phyloP scores from a whole-genome alignment of 495 filamentous ascomycete species.

The Annulohypoxylon bovei region DNA sequence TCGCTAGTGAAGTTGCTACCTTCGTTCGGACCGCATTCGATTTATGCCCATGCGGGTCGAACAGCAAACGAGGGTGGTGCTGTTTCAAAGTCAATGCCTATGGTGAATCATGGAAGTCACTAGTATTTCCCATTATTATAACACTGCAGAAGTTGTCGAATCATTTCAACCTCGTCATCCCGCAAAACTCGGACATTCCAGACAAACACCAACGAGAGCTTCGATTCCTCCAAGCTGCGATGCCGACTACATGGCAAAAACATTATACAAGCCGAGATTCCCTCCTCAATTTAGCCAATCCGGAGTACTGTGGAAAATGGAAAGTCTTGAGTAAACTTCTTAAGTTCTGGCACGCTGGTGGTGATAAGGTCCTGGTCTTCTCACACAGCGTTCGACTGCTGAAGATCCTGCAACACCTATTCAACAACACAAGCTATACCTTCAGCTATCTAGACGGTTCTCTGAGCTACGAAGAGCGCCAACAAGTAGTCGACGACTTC shows the following conservation, averaged over 20 bases:
- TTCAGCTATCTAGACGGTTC: slow-evolving; percentile 90
- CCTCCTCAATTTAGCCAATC: slow-evolving; percentile 83
- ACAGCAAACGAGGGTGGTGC: slow-evolving; percentile 83
- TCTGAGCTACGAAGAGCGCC: slow-evolving; percentile 88
- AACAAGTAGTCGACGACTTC: slow-evolving; percentile 84
- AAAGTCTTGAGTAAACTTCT: slow-evolving; percentile 88
- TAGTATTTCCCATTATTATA: slow-evolving; percentile 87
- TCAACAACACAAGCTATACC: slow-evolving; percentile 89
- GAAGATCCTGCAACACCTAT: slow-evolving; percentile 85
- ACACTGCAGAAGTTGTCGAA: slow-evolving; percentile 89
- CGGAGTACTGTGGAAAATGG: slow-evolving; percentile 98
- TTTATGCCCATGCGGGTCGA: slow-evolving; percentile 73
- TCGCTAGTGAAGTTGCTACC: slow-evolving; percentile 75
- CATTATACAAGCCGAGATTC: slow-evolving; percentile 80
- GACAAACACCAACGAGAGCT: slow-evolving; percentile 88
- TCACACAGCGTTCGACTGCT: slow-evolving; percentile 87
- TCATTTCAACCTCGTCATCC: slow-evolving; percentile 90
- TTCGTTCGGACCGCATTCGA: slow-evolving; percentile 74
- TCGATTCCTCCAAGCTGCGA: slow-evolving; percentile 75
- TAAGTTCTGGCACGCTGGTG: slow-evolving; percentile 86
- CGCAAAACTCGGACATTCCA: slow-evolving; percentile 67
- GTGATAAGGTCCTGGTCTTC: slow-evolving; percentile 94
- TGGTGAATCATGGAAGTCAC: slow-evolving; percentile 74
- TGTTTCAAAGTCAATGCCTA: slow-evolving; percentile 69
- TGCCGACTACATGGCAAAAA: slow-evolving; percentile 80